These are phyloP conservation scores for Anacardium occidentale DNA, from an alignment of 345 rosid genomes.

Conservation along the genomic window DNA sequence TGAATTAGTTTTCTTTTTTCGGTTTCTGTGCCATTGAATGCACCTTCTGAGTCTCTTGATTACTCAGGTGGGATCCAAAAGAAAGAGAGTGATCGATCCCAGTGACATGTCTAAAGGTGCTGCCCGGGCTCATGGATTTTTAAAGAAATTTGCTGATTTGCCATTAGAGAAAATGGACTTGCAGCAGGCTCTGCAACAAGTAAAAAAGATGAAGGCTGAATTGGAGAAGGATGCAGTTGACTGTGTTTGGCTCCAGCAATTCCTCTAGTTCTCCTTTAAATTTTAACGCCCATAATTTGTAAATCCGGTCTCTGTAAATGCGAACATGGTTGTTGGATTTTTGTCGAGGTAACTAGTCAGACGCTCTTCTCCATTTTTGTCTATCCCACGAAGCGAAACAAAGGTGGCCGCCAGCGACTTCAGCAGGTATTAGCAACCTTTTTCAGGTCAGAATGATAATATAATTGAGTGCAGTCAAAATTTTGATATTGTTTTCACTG, in stretches of 20 bases:
- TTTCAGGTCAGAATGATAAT: neutral
- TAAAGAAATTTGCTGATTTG: slow-evolving; percentile 77
- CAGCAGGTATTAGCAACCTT: neutral
- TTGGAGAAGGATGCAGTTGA: too few species aligned
- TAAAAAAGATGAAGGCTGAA: slow-evolving; percentile 54
- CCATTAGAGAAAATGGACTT: slow-evolving; percentile 82
- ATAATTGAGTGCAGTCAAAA: neutral
- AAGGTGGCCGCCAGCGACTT: neutral
- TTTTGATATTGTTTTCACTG: neutral
- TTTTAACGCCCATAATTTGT: neutral
- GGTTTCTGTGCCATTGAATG: neutral
- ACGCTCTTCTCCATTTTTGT: slow-evolving; percentile 12
- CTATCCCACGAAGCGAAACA: neutral
- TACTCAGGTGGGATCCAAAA: slow-evolving; percentile 62
- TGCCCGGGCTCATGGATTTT: slow-evolving; percentile 70
- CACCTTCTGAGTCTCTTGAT: neutral
- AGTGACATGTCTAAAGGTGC: slow-evolving; percentile 69
- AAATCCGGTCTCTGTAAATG: slow-evolving; percentile 2
- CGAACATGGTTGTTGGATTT: neutral
- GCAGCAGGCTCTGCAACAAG: slow-evolving; percentile 48
- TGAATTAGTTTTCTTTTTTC: too few species aligned
- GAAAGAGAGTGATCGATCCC: slow-evolving; percentile 58
- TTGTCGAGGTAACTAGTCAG: neutral
- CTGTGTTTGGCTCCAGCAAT: slow-evolving; percentile 42
- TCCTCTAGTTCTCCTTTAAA: slow-evolving; percentile 37